Evolutionary conservation across 2,329 filamentous ascomycete species (phyloP).

Genomic region (Aschersonia sp.): DNA sequence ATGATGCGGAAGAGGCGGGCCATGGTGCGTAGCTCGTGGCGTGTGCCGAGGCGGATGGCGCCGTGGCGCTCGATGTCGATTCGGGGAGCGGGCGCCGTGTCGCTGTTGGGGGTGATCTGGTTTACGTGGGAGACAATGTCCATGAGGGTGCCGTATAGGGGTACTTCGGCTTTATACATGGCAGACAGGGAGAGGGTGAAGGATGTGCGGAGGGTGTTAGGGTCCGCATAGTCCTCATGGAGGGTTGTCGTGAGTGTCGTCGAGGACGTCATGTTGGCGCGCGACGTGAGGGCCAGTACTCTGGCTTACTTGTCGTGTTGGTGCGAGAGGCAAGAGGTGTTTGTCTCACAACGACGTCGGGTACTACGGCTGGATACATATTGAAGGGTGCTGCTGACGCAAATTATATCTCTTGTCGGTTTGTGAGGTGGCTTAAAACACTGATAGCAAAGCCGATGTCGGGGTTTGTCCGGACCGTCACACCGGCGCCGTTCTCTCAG

Average conservation of each 20-base stretch:
- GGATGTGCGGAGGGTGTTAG: slow-evolving; percentile 9
- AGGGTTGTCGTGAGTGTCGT: neutral
- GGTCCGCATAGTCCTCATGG: neutral
- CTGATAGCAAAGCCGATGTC: neutral
- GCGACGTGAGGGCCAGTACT: neutral
- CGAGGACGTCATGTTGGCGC: neutral
- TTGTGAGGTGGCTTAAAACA: neutral
- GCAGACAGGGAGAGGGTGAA: slow-evolving; percentile 9
- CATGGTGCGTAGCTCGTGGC: slow-evolving; percentile 25
- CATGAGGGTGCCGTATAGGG: slow-evolving; percentile 9
- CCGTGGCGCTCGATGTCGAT: slow-evolving; percentile 22
- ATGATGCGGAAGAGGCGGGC: slow-evolving; percentile 28
- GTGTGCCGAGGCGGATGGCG: slow-evolving; percentile 30
- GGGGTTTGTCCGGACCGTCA: neutral
- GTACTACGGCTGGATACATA: neutral
- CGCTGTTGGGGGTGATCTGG: neutral
- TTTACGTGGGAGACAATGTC: slow-evolving; percentile 7
- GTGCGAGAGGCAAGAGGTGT: neutral
- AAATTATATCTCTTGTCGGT: no score
- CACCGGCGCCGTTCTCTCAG: neutral
- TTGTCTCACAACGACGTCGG: neutral
- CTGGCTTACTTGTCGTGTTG: neutral
- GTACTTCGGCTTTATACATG: slow-evolving; percentile 11
- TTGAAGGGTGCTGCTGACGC: no score
- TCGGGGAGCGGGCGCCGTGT: slow-evolving; percentile 6